Evolutionary conservation across 1,139 yeast species (phyloP), one percentile per base, ranked within the genome.

Genomic region (Scheffersomyces insectosa): DNA sequence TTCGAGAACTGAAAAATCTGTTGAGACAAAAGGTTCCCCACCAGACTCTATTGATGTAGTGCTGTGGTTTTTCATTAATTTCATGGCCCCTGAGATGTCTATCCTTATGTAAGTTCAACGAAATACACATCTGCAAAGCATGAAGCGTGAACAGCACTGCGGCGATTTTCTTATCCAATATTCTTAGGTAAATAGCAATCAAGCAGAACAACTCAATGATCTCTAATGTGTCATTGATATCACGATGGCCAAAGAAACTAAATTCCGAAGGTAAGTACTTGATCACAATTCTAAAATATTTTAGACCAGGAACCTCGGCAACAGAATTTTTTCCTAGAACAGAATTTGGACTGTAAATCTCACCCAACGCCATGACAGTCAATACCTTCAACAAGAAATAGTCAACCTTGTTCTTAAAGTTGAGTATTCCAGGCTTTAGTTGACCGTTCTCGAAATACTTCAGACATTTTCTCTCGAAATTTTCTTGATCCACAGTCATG

Each of bases 1-100:
- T 56, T 44, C 68, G 50, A 10, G 57, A 48, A 36, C 59, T 52
- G 34, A 49, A 51, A 42, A 62, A 64, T n/a, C 68, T 50, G 42
- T 64, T 64, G 27, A 63, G 46, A 44, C 68, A 64, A 40, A 52
- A 64, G 1, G 56, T 55, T 4, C 65, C 54, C 68, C 68, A 64
- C 54, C 62, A 62, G 1, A 61, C 43, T 34, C 50, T 42, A 11
- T 42, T 38, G 10, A 41, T 38, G 15, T 31, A 34, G n/a, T 31
- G 29, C 4, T 42, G 28, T 11, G 43, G 36, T 28, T 35, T 33
- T 15, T 36, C 37, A 28, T 42, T 45, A 4, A 40, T 32, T 15
- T 28, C 42, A 4, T 28, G 15, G 7, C 41, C 29, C 15, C 50
- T 42, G 13, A 44, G 28, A 9, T 40, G 34, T 13, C 32, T 36